These are phyloP conservation scores for Globisporangium cylindrosporum DNA, from an alignment of 352 stramenopile genomes.

Conservation along the genomic window DNA sequence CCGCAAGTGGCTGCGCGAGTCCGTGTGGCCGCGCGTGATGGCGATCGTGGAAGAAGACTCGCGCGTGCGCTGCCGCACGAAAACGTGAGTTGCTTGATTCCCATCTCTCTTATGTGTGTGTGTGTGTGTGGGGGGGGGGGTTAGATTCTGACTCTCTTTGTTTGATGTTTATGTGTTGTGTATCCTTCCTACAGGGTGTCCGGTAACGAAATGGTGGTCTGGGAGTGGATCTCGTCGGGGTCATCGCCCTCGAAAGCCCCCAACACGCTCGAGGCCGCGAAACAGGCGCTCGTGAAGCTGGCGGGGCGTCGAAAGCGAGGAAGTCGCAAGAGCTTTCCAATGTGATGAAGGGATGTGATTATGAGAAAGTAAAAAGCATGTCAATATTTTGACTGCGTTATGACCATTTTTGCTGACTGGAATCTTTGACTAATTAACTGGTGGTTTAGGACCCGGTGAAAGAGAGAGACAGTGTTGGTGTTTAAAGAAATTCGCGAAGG, in stretches of 20 bases:
- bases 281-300: conserved; percentile 14
- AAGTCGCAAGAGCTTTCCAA: conserved; percentile 20
- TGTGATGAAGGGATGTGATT: conserved; percentile 7
- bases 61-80: conserved; percentile 35
- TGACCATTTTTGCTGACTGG: background rate
- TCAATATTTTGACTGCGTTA: background rate
- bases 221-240: conserved; percentile 56
- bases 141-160: conserved; percentile 6
- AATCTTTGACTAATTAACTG: background rate
- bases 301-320: conserved; percentile 10
- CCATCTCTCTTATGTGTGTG: background rate
- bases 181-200: conserved; percentile 22
- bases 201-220: conserved; percentile 47
- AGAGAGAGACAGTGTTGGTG: background rate
- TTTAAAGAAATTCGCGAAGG: background rate
- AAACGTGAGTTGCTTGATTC: conserved; percentile 34
- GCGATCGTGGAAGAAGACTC: conserved; percentile 57
- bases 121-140: background rate
- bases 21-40: conserved; percentile 57
- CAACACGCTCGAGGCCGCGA: conserved; percentile 15
- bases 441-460: background rate
- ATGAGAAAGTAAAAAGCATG: background rate
- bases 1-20: conserved; percentile 48
- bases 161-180: conserved; percentile 12
- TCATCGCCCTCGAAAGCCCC: conserved; percentile 25